These are phyloP conservation scores for Peronospora tabacina DNA, from an alignment of 352 stramenopile genomes.

Conservation along the genomic window DNA sequence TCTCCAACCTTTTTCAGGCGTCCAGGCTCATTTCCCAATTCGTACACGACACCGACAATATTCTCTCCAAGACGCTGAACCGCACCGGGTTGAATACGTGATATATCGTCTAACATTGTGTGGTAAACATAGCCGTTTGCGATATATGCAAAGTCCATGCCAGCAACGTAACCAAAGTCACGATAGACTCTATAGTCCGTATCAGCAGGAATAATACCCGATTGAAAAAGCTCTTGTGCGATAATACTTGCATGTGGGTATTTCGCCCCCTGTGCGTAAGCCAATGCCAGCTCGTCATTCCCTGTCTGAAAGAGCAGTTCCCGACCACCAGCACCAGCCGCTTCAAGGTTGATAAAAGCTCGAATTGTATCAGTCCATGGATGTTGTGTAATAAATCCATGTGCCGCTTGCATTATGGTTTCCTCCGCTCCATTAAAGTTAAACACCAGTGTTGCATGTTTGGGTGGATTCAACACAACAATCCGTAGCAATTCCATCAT, in stretches of 20 bases:
- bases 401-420: constrained; percentile 69
- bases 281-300: constrained; percentile 62
- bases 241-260: constrained; percentile 76
- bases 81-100: constrained; percentile 54
- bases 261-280: constrained; percentile 59
- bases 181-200: constrained; percentile 73
- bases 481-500: constrained; percentile 65
- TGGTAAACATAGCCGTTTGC: constrained; percentile 80
- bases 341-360: constrained; percentile 78
- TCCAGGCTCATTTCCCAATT: constrained; percentile 35
- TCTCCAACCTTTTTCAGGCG: constrained; percentile 48
- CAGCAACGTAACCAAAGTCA: constrained; percentile 62
- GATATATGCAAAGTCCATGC: constrained; percentile 81
- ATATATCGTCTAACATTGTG: constrained; percentile 60
- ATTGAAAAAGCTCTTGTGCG: constrained; percentile 71
- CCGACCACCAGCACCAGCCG: constrained; percentile 52
- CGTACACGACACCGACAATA: constrained; percentile 46
- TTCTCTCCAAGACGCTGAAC: constrained; percentile 72
- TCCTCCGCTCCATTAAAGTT: constrained; percentile 80
- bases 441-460: constrained; percentile 54
- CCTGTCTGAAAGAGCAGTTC: constrained; percentile 76
- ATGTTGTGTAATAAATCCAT: constrained; percentile 79
- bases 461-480: constrained; percentile 35
- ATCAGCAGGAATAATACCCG: constrained; percentile 57
- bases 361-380: constrained; percentile 58